phyloP scores from a whole-genome alignment of 192 early-diverging fungal species.

The Jimgerdemannia flammicorona region DNA sequence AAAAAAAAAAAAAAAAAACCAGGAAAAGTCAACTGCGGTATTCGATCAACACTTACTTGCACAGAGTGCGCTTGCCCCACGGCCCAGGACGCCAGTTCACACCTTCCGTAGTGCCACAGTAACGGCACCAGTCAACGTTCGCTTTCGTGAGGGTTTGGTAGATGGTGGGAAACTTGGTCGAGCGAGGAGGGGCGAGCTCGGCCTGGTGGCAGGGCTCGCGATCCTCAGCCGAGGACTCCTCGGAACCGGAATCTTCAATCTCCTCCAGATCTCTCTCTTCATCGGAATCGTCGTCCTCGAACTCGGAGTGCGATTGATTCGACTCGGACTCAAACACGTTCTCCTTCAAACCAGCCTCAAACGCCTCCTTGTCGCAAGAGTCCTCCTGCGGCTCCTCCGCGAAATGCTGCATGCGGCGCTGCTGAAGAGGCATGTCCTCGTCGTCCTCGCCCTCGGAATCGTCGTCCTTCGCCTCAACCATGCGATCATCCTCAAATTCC shows the following conservation, averaged over 20 bases:
- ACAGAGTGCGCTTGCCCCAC: conserved; percentile 92
- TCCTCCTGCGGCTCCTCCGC: conserved; percentile 3
- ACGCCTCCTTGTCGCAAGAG: neutral
- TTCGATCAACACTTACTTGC: conserved; percentile 61
- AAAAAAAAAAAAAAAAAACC: neutral
- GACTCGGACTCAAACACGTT: conserved; percentile 12
- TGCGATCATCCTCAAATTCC: conserved; percentile 27
- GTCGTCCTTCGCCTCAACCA: conserved; percentile 28
- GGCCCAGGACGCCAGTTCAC: conserved; percentile 91
- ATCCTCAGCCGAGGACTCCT: neutral
- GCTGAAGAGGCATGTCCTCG: neutral
- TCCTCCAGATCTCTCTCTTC: conserved; percentile 22
- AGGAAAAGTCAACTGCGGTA: neutral
- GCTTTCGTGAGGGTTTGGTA: conserved; percentile 60
- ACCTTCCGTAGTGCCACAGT: conserved; percentile 87
- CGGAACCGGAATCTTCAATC: conserved; percentile 15
- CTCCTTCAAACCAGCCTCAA: conserved; percentile 22
- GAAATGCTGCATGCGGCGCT: neutral
- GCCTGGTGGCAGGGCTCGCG: neutral
- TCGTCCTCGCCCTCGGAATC: neutral
- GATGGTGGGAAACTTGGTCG: conserved; percentile 47
- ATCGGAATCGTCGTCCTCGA: conserved; percentile 31
- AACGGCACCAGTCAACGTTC: conserved; percentile 84
- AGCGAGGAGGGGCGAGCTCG: conserved; percentile 8
- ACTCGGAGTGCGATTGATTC: conserved; percentile 30